Conservation (phyloP, 1,284 basidiomycete species). For the Apiotrichum sp. region DNA sequence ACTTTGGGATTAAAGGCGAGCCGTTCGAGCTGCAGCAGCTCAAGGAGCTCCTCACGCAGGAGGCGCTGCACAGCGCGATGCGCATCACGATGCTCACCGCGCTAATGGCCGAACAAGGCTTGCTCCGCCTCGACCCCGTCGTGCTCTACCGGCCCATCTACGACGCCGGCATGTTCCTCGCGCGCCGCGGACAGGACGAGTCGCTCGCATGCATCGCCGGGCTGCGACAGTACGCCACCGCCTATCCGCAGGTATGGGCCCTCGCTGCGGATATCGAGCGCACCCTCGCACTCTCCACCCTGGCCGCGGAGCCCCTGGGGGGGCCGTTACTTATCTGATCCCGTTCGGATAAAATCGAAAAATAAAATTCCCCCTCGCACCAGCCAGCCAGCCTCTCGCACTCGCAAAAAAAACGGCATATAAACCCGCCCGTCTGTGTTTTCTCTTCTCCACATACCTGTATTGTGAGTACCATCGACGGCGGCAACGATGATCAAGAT, state of each 20-base stretch:
- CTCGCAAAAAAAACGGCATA: background rate
- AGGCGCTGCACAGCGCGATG: conserved; percentile 74
- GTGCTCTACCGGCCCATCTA: conserved; percentile 76
- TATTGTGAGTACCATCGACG: background rate
- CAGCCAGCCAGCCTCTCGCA: too few species aligned
- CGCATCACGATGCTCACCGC: conserved; percentile 70
- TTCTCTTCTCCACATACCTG: background rate
- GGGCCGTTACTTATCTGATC: too few species aligned
- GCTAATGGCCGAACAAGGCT: conserved; percentile 73
- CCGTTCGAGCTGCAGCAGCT: conserved; percentile 56
- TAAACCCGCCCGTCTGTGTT: background rate
- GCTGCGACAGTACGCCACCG: conserved; percentile 67
- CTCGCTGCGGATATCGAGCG: conserved; percentile 57
- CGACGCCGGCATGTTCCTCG: conserved; percentile 73
- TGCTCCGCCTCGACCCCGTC: conserved; percentile 57
- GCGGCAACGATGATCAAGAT: conserved; percentile 32
- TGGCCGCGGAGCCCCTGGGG: too few species aligned
- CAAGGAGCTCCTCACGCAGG: conserved; percentile 64
- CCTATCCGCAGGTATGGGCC: conserved; percentile 69
- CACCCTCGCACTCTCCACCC: background rate
- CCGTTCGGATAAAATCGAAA: too few species aligned
- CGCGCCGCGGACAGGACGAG: conserved; percentile 71
- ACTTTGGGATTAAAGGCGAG: conserved; percentile 68
- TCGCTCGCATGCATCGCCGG: conserved; percentile 73
- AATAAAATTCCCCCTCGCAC: too few species aligned